A percentile compares a stretch with the other conserved stretches of the same genome.
Conservation (phyloP, 2,329 filamentous ascomycete species). For the Chalaropsis ovoidea region DNA sequence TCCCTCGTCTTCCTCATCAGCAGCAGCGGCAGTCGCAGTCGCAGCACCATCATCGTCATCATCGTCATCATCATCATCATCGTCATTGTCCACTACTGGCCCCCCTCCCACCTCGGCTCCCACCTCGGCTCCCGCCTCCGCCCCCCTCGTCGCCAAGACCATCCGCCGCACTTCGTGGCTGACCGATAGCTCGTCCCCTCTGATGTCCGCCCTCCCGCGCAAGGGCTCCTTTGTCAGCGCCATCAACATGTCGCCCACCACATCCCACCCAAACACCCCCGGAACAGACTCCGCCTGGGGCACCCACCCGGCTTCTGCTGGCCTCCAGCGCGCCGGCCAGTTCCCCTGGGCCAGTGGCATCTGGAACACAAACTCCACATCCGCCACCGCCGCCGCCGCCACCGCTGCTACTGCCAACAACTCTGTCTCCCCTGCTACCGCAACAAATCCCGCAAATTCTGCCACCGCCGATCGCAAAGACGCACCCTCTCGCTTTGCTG, state of each 20-base stretch:
- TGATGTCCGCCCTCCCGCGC: slow-evolving; percentile 46
- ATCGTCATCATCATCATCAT: not conserved
- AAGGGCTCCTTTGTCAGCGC: slow-evolving; percentile 68
- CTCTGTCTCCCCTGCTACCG: not conserved
- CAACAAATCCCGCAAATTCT: slow-evolving; percentile 5
- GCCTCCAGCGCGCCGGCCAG: slow-evolving; percentile 39
- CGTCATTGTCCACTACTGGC: not conserved
- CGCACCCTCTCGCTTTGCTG: slow-evolving; percentile 59
- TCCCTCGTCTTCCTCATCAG: not conserved
- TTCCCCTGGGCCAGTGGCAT: slow-evolving; percentile 74
- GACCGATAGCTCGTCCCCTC: slow-evolving; percentile 62
- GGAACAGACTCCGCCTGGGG: slow-evolving; percentile 56
- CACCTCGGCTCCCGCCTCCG: slow-evolving; percentile 41
- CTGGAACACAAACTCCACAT: slow-evolving; percentile 49
- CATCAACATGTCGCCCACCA: slow-evolving; percentile 63
- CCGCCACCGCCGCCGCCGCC: not conserved
- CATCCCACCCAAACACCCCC: slow-evolving; percentile 72
- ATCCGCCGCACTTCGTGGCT: slow-evolving; percentile 72
- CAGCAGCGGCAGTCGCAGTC: not conserved
- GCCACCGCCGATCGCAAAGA: slow-evolving; percentile 56
- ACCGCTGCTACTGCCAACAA: not conserved
- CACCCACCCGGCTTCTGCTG: slow-evolving; percentile 43
- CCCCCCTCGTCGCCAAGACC: slow-evolving; percentile 48
- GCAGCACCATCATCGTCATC: not conserved
- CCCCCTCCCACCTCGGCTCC: not conserved